phyloP scores from a whole-genome alignment of 2,329 filamentous ascomycete species.

The Arthrobotrys musiformis region DNA sequence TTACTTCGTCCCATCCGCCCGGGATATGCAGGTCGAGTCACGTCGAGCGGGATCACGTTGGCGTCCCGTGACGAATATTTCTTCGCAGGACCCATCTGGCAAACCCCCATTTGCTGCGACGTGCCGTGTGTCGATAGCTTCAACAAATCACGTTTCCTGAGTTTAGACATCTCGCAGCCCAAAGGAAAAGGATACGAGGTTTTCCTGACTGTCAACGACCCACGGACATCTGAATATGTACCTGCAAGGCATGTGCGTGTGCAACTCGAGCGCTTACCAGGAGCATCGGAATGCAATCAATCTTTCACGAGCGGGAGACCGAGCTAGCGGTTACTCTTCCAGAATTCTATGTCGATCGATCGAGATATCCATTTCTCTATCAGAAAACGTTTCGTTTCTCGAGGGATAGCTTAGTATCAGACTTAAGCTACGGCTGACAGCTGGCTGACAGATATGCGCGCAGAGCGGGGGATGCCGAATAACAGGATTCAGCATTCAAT shows the following conservation, averaged over 20 bases:
- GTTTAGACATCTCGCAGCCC: slow-evolving; percentile 36
- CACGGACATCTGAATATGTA: slow-evolving; percentile 2
- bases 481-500: background rate
- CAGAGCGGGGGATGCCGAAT: background rate
- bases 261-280: slow-evolving; percentile 31
- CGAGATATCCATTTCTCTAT: slow-evolving; percentile 8
- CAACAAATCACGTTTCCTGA: slow-evolving; percentile 38
- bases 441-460: background rate
- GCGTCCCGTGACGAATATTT: slow-evolving; percentile 30
- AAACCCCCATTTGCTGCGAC: slow-evolving; percentile 26
- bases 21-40: slow-evolving; percentile 30
- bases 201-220: slow-evolving; percentile 14
- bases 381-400: slow-evolving; percentile 42
- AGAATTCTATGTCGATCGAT: slow-evolving; percentile 28
- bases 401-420: background rate
- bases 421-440: background rate
- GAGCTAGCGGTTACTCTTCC: background rate
- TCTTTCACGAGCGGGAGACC: slow-evolving; percentile 2
- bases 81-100: slow-evolving; percentile 18
- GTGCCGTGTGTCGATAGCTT: slow-evolving; percentile 22
- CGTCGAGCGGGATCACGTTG: slow-evolving; percentile 38
- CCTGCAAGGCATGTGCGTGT: slow-evolving; percentile 5
- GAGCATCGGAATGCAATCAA: slow-evolving; percentile 11
- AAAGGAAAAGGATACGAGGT: slow-evolving; percentile 18
- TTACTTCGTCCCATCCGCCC: slow-evolving; percentile 18